phyloP scores from a whole-genome alignment of 2,329 filamentous ascomycete species.

The Cercospora zeina region DNA sequence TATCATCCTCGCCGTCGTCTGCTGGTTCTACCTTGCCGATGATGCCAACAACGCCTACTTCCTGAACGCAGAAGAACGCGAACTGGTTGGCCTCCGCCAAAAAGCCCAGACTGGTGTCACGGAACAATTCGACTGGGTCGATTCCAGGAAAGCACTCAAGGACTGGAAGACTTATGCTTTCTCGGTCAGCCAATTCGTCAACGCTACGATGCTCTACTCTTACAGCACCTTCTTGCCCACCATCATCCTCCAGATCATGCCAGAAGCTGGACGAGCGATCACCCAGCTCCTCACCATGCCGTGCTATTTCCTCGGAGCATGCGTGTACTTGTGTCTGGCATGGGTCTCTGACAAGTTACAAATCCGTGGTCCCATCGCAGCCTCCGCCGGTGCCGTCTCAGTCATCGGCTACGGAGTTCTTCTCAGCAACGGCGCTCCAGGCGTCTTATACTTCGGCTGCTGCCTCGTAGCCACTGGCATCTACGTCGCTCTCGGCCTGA shows the following conservation, averaged over 20 bases:
- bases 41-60: conserved; percentile 65
- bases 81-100: conserved; percentile 56
- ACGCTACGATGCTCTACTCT: conserved; percentile 75
- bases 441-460: conserved; percentile 72
- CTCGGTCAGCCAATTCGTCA: conserved; percentile 68
- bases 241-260: conserved; percentile 70
- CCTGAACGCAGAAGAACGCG: conserved; percentile 60
- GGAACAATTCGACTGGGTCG: conserved; percentile 58
- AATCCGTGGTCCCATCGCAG: conserved; percentile 63
- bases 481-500: conserved; percentile 61
- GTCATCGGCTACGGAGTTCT: conserved; percentile 54
- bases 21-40: conserved; percentile 57
- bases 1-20: conserved; percentile 46
- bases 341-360: conserved; percentile 68
- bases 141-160: conserved; percentile 65
- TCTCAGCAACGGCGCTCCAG: conserved; percentile 59
- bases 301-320: conserved; percentile 71
- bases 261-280: conserved; percentile 60
- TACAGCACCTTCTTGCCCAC: conserved; percentile 77
- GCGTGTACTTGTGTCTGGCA: conserved; percentile 66
- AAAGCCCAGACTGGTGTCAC: conserved; percentile 53
- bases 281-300: conserved; percentile 77
- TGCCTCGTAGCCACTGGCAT: conserved; percentile 74
- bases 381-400: conserved; percentile 56
- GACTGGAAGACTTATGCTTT: conserved; percentile 79